phyloP scores from a whole-genome alignment of 768 basidiomycete species.

The Baorangia bicolor region DNA sequence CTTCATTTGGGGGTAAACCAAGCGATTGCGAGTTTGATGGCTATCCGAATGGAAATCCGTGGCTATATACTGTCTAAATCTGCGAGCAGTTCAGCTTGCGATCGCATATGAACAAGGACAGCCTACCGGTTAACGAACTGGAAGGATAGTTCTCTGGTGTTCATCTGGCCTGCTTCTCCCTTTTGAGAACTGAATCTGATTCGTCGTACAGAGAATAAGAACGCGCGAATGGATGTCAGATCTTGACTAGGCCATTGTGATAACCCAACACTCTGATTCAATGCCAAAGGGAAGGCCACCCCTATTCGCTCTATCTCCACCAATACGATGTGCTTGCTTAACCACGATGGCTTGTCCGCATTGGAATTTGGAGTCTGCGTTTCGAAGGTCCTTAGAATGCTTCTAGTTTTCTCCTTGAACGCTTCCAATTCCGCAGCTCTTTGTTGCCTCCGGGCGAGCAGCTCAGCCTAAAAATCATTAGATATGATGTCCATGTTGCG shows the following conservation, averaged over 20 bases:
- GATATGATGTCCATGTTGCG: not conserved
- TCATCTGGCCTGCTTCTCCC: constrained; percentile 76
- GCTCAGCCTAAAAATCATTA: constrained; percentile 57
- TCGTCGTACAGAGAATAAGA: constrained; percentile 80
- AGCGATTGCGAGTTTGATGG: constrained; percentile 67
- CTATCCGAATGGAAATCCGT: constrained; percentile 69
- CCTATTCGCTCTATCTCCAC: constrained; percentile 69
- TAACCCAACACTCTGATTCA: constrained; percentile 56
- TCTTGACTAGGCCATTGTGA: constrained; percentile 40
- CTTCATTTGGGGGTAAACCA: constrained; percentile 80
- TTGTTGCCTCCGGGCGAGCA: constrained; percentile 69
- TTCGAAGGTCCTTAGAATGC: constrained; percentile 74
- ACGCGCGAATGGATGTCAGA: constrained; percentile 61
- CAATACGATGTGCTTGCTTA: constrained; percentile 53
- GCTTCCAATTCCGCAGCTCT: constrained; percentile 75
- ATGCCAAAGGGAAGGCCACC: constrained; percentile 83
- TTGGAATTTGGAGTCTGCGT: constrained; percentile 41
- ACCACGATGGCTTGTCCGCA: constrained; percentile 43
- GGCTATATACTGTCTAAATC: constrained; percentile 74
- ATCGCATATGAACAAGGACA: not conserved
- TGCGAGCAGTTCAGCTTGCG: constrained; percentile 31
- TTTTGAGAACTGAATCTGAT: constrained; percentile 71
- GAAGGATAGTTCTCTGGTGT: constrained; percentile 71
- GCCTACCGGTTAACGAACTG: constrained; percentile 80
- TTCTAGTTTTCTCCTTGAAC: constrained; percentile 79